Percentiles rank a stretch among this genome's conserved stretches.
Evolutionary conservation across 1,139 yeast genomes (phyloP).

Genomic region (Kluyveromyces sp.): DNA sequence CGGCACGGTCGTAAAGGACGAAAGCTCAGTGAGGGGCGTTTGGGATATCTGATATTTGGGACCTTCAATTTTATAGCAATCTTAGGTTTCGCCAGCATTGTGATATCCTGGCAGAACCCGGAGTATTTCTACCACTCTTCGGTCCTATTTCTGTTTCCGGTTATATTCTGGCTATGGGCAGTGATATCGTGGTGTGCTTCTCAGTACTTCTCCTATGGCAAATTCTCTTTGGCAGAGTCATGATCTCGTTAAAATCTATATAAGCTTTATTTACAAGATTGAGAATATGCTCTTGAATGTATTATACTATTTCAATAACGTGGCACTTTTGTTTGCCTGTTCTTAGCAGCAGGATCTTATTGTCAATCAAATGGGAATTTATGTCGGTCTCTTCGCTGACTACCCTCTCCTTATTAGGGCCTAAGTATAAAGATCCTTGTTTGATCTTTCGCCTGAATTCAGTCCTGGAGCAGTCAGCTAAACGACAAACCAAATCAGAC

Average conservation of each 20-base stretch:
- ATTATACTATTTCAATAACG: constrained; percentile 41
- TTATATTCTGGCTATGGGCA: constrained; percentile 25
- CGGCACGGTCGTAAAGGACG: neutral
- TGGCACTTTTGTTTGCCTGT: constrained; percentile 67
- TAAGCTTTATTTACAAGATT: neutral
- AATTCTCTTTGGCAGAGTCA: constrained; percentile 4
- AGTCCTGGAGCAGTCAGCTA: constrained; percentile 41
- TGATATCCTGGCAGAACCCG: constrained; percentile 11
- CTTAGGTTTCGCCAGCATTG: constrained; percentile 4
- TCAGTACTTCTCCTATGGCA: constrained; percentile 25
- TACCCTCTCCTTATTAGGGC: constrained; percentile 52
- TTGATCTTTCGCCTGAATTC: constrained; percentile 60
- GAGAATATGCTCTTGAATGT: neutral
- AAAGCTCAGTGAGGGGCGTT: neutral
- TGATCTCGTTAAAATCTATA: neutral
- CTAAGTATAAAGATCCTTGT: constrained; percentile 70
- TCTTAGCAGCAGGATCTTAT: constrained; percentile 55
- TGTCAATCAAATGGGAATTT: constrained; percentile 53
- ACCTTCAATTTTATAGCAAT: neutral
- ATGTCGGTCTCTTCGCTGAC: constrained; percentile 36
- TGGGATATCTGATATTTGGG: neutral
- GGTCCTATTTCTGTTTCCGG: constrained; percentile 20
- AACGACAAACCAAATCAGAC: constrained; percentile 26
- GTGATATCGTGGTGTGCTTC: constrained; percentile 27
- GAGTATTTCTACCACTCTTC: constrained; percentile 20